Percentiles rank a stretch among this genome's conserved stretches.
Conservation (phyloP, 352 stramenopile genomes). For the Phytopythium kandeliae region DNA sequence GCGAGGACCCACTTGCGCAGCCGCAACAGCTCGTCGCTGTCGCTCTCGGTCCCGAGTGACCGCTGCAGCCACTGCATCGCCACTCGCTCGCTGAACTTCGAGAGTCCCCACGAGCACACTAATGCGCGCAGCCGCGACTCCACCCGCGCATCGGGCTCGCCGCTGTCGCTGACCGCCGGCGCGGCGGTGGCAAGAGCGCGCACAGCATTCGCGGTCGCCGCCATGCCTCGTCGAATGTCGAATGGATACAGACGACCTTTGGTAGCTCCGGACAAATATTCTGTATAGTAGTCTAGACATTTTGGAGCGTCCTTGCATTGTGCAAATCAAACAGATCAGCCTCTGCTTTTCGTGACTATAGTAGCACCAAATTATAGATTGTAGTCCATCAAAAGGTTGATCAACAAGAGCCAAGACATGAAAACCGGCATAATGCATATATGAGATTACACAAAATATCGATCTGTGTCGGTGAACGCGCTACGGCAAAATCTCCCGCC, state of each 20-base stretch:
- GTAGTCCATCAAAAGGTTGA: no score
- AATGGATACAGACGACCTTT: not conserved
- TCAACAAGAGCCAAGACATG: no score
- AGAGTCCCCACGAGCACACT: constrained; percentile 52
- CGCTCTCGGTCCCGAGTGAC: constrained; percentile 15
- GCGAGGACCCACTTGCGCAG: constrained; percentile 63
- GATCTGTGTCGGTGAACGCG: no score
- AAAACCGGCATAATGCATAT: no score
- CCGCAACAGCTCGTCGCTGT: constrained; percentile 25
- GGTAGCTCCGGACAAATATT: no score
- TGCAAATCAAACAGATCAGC: no score
- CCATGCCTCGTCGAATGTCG: not conserved
- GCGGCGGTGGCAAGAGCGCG: not conserved
- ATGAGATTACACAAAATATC: no score
- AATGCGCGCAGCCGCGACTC: constrained; percentile 37
- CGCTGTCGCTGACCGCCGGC: not conserved
- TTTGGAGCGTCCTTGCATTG: no score
- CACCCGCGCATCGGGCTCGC: constrained; percentile 7
- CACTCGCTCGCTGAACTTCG: constrained; percentile 63
- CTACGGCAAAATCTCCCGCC: no score
- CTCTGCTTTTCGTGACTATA: no score
- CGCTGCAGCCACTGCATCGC: constrained; percentile 49
- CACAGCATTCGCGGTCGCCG: not conserved
- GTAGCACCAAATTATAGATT: no score
- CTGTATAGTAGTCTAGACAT: no score